phyloP scores from a whole-genome alignment of 495 filamentous ascomycete species.

The Cenococcum geophilum region DNA sequence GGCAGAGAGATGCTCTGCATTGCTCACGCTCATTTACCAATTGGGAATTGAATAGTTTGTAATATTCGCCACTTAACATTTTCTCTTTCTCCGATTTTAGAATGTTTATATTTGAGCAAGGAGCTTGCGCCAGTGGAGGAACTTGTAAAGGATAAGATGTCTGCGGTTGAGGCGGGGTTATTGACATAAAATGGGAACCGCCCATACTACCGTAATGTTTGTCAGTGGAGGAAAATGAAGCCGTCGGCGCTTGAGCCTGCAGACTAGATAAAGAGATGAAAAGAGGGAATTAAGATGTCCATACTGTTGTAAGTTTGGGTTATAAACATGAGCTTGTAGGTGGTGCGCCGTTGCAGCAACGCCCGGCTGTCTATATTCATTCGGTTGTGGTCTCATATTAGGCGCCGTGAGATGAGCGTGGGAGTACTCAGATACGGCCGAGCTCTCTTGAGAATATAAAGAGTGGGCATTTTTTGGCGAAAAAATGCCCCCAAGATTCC shows the following conservation, averaged over 20 bases:
- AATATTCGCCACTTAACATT: constrained; percentile 81
- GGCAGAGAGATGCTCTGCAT: constrained; percentile 76
- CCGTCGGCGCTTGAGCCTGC: no score
- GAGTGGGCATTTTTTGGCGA: constrained; percentile 24
- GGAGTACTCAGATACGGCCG: constrained; percentile 6
- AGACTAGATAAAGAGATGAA: no score
- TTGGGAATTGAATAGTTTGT: constrained; percentile 68
- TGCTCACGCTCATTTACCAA: constrained; percentile 79
- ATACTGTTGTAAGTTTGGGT: neutral
- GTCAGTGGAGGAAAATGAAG: neutral
- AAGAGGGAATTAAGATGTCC: no score
- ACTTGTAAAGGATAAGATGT: neutral
- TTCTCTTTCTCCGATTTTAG: constrained; percentile 74
- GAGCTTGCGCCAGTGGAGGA: constrained; percentile 20
- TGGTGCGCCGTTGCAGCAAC: neutral
- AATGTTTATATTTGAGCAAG: constrained; percentile 40
- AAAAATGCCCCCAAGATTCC: constrained; percentile 12
- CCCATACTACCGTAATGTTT: neutral
- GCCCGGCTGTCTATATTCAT: neutral
- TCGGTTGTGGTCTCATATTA: constrained; percentile 14
- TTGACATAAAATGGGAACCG: constrained; percentile 7
- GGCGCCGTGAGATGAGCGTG: constrained; percentile 6
- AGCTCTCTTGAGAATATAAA: constrained; percentile 31
- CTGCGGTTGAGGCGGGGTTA: constrained; percentile 23
- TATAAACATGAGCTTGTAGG: neutral